A percentile compares a stretch with the other conserved stretches of the same genome.
These are phyloP conservation scores for Delphinella strobiligena DNA, from an alignment of 2,329 filamentous ascomycete species.

Conservation along the genomic window DNA sequence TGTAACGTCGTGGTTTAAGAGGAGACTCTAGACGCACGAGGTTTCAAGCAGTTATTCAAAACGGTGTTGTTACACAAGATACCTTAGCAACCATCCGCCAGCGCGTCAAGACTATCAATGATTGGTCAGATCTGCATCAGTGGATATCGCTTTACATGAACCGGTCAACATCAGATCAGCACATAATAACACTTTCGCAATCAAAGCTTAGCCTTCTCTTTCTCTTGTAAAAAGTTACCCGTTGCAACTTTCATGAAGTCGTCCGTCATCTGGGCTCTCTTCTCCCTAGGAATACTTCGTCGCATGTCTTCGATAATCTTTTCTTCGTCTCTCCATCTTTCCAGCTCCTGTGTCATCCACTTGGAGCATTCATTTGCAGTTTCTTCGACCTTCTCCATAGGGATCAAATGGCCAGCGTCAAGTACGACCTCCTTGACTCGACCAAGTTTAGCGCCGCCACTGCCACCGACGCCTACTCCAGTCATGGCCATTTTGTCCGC, in stretches of 20 bases:
- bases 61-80: too few species aligned
- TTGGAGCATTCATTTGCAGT: constrained; percentile 44
- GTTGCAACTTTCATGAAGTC: constrained; percentile 12
- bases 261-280: constrained; percentile 18
- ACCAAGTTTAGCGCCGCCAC: constrained; percentile 50
- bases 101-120: too few species aligned
- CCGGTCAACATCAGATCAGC: too few species aligned
- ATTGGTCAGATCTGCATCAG: too few species aligned
- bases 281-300: constrained; percentile 9
- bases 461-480: constrained; percentile 54
- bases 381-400: constrained; percentile 62
- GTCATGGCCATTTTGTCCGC: constrained; percentile 52
- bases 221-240: constrained; percentile 11
- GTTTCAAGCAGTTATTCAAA: too few species aligned
- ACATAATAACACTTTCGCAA: neutral
- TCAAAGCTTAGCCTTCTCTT: constrained; percentile 11
- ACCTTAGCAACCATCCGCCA: too few species aligned
- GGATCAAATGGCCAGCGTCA: constrained; percentile 59
- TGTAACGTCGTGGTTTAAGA: too few species aligned
- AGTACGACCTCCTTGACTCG: constrained; percentile 56
- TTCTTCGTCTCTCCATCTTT: constrained; percentile 22
- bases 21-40: too few species aligned
- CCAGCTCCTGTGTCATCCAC: constrained; percentile 25
- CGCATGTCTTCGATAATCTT: constrained; percentile 9
- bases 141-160: too few species aligned